Conservation (phyloP, 73 alveolate genomes). For the Diophrys appendiculata region DNA sequence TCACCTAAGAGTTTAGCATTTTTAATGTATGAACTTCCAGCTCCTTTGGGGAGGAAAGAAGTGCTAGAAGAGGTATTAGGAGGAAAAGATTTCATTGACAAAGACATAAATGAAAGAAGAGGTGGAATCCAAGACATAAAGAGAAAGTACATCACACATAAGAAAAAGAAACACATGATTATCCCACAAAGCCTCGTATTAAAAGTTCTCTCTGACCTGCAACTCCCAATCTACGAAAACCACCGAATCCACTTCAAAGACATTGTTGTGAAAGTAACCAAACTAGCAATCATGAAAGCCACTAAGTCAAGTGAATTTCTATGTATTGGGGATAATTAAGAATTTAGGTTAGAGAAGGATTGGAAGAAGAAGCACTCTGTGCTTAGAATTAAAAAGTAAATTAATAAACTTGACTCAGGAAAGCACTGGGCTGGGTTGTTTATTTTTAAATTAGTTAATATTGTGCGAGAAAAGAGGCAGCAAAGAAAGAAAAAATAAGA, state of each 20-base stretch:
- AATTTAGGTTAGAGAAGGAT: neutral
- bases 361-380: conserved; percentile 12
- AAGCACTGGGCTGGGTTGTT: conserved; percentile 14
- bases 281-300: conserved; percentile 6
- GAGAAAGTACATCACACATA: neutral
- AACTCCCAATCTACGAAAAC: conserved; percentile 21
- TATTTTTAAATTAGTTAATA: neutral
- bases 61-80: conserved; percentile 3
- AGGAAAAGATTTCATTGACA: neutral
- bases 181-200: conserved; percentile 14
- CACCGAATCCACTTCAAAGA: conserved; percentile 31
- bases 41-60: conserved; percentile 34
- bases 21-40: conserved; percentile 32
- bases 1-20: conserved; percentile 7
- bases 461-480: neutral
- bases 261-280: conserved; percentile 14
- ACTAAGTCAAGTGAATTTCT: neutral
- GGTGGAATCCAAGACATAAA: conserved; percentile 14
- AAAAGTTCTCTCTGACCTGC: neutral
- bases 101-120: too few species aligned
- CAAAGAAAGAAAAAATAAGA: too few species aligned
- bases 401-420: conserved; percentile 2
- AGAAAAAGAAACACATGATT: conserved; percentile 9
- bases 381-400: neutral
- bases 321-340: conserved; percentile 1